phyloP scores from a whole-genome alignment of 495 filamentous ascomycete species.

The Chaetomium tenue region DNA sequence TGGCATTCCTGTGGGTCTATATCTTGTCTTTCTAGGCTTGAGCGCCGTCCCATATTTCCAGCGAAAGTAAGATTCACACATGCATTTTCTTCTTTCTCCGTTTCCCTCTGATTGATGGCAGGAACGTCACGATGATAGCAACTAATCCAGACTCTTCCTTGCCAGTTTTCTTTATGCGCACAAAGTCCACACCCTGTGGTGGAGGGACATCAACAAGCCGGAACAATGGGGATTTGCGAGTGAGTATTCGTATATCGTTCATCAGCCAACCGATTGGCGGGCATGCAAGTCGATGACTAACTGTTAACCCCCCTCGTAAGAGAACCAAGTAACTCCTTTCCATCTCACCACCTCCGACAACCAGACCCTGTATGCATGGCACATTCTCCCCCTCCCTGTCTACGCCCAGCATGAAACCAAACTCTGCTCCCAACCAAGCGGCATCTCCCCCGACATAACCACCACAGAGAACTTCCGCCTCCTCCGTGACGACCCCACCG shows the following conservation, averaged over 20 bases:
- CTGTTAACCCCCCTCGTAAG: constrained; percentile 26
- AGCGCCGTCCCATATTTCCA: constrained; percentile 54
- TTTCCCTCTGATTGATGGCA: not conserved
- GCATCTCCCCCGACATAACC: constrained; percentile 55
- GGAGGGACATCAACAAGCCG: constrained; percentile 66
- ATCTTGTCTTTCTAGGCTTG: constrained; percentile 48
- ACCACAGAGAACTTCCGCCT: constrained; percentile 56
- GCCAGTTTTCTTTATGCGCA: constrained; percentile 74
- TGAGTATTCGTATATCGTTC: constrained; percentile 46
- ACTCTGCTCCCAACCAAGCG: constrained; percentile 51
- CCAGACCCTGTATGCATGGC: constrained; percentile 66
- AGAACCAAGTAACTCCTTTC: constrained; percentile 69
- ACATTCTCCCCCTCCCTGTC: constrained; percentile 63
- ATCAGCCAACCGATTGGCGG: not conserved
- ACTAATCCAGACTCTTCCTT: not conserved
- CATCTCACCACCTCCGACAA: constrained; percentile 56
- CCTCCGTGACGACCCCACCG: constrained; percentile 60
- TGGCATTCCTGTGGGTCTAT: constrained; percentile 42
- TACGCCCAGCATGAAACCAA: constrained; percentile 57
- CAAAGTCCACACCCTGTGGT: constrained; percentile 64
- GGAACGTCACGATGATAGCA: not conserved
- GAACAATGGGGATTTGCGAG: constrained; percentile 82
- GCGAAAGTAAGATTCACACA: constrained; percentile 52
- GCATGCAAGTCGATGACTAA: not conserved
- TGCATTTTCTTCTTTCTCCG: not conserved